Conservation (phyloP, 345 rosid genomes). For the Barbarea vulgaris region DNA sequence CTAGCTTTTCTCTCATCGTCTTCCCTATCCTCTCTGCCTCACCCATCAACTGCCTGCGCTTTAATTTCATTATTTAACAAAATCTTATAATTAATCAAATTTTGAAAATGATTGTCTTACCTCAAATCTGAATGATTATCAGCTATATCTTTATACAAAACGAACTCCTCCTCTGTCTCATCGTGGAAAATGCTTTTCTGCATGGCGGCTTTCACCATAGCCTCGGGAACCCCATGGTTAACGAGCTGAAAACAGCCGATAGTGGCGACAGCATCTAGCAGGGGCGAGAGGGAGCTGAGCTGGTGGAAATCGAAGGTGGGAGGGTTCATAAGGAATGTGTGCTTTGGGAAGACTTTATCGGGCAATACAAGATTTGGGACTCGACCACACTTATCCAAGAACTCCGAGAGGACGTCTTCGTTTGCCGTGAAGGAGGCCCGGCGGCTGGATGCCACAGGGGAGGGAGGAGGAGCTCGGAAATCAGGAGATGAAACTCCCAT, state of each 20-base stretch:
- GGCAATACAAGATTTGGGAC: slow-evolving; percentile 83
- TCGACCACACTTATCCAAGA: slow-evolving; percentile 70
- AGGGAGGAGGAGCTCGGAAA: slow-evolving; percentile 93
- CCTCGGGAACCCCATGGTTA: slow-evolving; percentile 65
- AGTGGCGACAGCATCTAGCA: slow-evolving; percentile 57
- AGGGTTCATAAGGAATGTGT: slow-evolving; percentile 60
- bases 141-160: slow-evolving; percentile 13
- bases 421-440: slow-evolving; percentile 78
- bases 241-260: slow-evolving; percentile 87
- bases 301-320: slow-evolving; percentile 58
- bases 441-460: slow-evolving; percentile 74
- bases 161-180: slow-evolving; percentile 51
- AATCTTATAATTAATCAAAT: background rate
- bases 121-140: slow-evolving; percentile 19
- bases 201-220: slow-evolving; percentile 39
- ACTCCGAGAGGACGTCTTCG: slow-evolving; percentile 71
- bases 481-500: slow-evolving; percentile 61
- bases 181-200: slow-evolving; percentile 42
- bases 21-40: slow-evolving; percentile 61
- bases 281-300: slow-evolving; percentile 34
- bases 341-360: slow-evolving; percentile 76
- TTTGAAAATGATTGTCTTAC: background rate
- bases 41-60: slow-evolving; percentile 70
- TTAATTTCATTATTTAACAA: background rate
- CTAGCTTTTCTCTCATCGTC: slow-evolving; percentile 36